Base-by-base conservation (phyloP, 1,284 basidiomycete species). In the Ustilago loliicola region DNA sequence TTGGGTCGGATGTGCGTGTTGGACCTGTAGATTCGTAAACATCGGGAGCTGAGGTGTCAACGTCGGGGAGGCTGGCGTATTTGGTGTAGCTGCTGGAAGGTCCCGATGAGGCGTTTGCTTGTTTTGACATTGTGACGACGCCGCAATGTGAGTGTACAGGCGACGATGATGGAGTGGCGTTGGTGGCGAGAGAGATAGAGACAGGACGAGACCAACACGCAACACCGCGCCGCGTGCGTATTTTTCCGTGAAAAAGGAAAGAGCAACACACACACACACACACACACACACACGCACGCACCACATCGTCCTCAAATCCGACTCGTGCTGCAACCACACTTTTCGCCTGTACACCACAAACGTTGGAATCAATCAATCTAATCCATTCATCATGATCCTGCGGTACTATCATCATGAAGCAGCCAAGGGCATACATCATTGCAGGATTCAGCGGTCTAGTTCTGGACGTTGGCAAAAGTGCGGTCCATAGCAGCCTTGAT, bases 401-500 rank as follows among this genome's bases (percentile, higher is more conserved):
- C 34, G 17, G 19, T 15, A 40, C 17, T 40, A 19, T 19, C 11
- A 19, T 17, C 38, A 19, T 40, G 15, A 15, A 19, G 38, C 17
- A 40, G 19, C 32, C 6, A 40, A 40, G 38, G 17, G 32, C 32
- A 34, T 34, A 34, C 11, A 34, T 34, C 32, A 11, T 6, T 11
- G 11, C 6, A 34, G 36, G 17, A 3, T 2, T 51, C n/a, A n/a
- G n/a, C n/a, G n/a, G 27, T 36, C 30, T 32, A 21, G 32, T 19
- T 59, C 63, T 61, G 65, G 40, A 65, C 21, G 47, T 66, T 54
- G 45, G 69, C 68, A 69, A 85, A 80, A 30, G 77, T 80, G n/a
- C 67, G 62, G 51, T 83, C 76, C 72, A 85, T 77, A 11, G 81
- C 81, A 48, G 71, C 42, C 47, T 75, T 74, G 66, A 85, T 85